Evolutionary conservation across 305 asterid genomes (phyloP), one percentile per base, ranked within the genome.

Genomic region (Rubia occidens): DNA sequence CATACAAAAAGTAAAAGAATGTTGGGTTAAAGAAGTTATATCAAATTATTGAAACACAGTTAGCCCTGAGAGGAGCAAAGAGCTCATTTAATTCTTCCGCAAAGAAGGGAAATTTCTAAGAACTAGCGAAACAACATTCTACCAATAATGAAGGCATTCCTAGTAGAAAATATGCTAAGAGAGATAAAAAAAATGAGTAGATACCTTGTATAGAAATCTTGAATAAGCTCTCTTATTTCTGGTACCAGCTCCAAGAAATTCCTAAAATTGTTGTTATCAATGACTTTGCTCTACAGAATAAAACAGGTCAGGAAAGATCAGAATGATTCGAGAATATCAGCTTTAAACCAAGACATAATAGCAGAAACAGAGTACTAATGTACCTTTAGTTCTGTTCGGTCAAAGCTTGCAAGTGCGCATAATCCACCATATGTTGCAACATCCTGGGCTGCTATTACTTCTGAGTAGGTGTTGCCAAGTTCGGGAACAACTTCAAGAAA

Each of bases 331-430:
- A 37, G 32, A 51, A 53, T 44, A 10, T 2, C 40, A 20, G 37
- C 15, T 11, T 26, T 24, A 15, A 47, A 14, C 24, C 5, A 11
- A 29, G 37, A 24, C 24, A 39, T 13, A 21, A 15, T 7, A 64
- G 43, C 20, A 68, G 76, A 58, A 21, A 54, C 29, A 71, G 59
- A 29, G 15, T 6, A 54, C 2, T 17, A 35, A 8, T 51, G 82
- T 78, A 78, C 98, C 96, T 92, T 92, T 76, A 92, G 81, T 74
- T 92, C 98, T 35, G 93, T 76, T 20, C 96, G 90, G 71, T 92
- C 96, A 83, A 89, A 92, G 78, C 87, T 92, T 74, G 98, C 97
- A 72, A 92, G 96, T 67, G 96, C 97, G 71, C 98, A 92, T 47
- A 89, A 87, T 72, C 96, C 91, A 77, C 96, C 98, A 64, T 92